phyloP scores from a whole-genome alignment of 116 monocot species.

The Papilionanthe hybrid region DNA sequence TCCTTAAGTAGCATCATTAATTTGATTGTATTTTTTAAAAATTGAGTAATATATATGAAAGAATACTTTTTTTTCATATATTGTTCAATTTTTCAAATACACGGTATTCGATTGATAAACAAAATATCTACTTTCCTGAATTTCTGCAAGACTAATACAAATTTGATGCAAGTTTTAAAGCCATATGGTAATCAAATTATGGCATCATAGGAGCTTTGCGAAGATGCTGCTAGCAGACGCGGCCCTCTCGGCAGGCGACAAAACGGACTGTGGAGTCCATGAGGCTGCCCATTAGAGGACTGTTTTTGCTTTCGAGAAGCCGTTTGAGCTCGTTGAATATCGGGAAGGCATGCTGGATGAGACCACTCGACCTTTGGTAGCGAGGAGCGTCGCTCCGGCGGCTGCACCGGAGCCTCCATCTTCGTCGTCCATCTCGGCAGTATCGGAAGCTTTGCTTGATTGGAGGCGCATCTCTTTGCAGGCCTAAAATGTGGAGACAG shows the following conservation, averaged over 20 bases:
- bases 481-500: constrained; percentile 59
- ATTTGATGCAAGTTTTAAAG: no score
- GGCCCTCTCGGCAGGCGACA: not conserved
- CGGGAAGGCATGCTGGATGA: constrained; percentile 82
- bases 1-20: no score
- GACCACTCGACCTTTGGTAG: constrained; percentile 70
- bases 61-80: no score
- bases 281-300: constrained; percentile 79
- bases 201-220: no score
- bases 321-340: constrained; percentile 93
- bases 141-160: no score
- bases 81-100: no score
- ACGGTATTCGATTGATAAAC: no score
- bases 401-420: constrained; percentile 23
- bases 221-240: not conserved
- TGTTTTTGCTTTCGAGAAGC: constrained; percentile 80
- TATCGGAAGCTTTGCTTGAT: constrained; percentile 27
- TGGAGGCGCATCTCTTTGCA: constrained; percentile 94
- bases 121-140: no score
- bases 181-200: no score
- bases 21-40: no score
- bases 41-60: no score
- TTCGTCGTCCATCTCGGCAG: constrained; percentile 63
- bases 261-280: no score
- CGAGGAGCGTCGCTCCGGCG: constrained; percentile 19